These are phyloP conservation scores for Capsicum chinense DNA, from an alignment of 257 asterid species.

Conservation along the genomic window DNA sequence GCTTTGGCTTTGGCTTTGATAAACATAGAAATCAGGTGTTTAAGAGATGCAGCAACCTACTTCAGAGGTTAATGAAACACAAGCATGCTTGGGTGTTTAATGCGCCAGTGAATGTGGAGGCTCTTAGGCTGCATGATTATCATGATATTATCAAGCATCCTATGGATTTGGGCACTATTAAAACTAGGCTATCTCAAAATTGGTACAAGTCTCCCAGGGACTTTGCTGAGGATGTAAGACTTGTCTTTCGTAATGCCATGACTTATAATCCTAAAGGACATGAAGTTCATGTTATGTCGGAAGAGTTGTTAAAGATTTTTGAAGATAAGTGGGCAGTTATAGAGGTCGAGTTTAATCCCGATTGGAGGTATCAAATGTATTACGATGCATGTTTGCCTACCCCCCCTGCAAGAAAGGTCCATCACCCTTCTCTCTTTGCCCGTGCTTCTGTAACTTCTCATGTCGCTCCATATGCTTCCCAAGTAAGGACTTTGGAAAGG, in stretches of 20 bases:
- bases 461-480: conserved; percentile 24
- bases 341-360: conserved; percentile 34
- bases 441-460: conserved; percentile 26
- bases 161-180: conserved; percentile 39
- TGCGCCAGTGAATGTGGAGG: conserved; percentile 32
- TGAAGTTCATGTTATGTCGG: conserved; percentile 42
- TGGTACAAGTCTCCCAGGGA: conserved; percentile 34
- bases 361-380: conserved; percentile 36
- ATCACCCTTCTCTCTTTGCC: conserved; percentile 18
- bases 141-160: conserved; percentile 37
- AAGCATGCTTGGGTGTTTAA: conserved; percentile 37
- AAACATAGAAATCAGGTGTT: conserved; percentile 28
- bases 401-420: conserved; percentile 31
- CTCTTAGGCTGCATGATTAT: conserved; percentile 35
- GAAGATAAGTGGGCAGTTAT: conserved; percentile 39
- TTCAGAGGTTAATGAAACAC: conserved; percentile 35
- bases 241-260: conserved; percentile 35
- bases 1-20: conserved; percentile 24
- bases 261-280: conserved; percentile 43
- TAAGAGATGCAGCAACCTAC: conserved; percentile 31
- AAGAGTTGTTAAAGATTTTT: conserved; percentile 32
- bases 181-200: conserved; percentile 31
- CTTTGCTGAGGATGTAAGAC: conserved; percentile 38
- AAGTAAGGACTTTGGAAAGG: conserved; percentile 31
- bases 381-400: conserved; percentile 34